Percentiles rank a stretch among this genome's conserved stretches.
Evolutionary conservation across 2,329 filamentous ascomycete genomes (phyloP).

Genomic region (Verticillium isaacii): DNA sequence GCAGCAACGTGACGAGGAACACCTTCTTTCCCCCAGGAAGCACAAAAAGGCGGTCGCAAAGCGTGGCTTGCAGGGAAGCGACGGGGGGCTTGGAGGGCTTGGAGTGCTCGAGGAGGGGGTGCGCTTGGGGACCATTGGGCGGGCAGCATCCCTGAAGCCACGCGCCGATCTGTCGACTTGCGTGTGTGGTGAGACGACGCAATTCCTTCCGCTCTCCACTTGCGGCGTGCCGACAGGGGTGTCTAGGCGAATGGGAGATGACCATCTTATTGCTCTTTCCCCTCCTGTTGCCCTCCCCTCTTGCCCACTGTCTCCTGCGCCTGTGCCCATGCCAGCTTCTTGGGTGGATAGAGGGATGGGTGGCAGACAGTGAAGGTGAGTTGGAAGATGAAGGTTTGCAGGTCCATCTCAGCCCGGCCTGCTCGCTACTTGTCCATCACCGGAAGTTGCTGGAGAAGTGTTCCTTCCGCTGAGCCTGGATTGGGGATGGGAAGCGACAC

Average conservation of each 20-base stretch:
- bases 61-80: conserved; percentile 15
- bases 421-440: too few relatives aligned
- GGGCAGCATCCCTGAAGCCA: conserved; percentile 14
- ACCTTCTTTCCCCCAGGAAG: not conserved
- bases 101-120: not conserved
- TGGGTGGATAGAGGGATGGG: not conserved
- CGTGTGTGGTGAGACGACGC: not conserved
- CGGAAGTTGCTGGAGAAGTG: too few relatives aligned
- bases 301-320: not conserved
- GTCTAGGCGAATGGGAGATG: not conserved
- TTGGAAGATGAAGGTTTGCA: too few relatives aligned
- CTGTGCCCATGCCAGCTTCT: not conserved
- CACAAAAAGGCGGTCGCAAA: conserved; percentile 5
- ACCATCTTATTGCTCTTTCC: not conserved
- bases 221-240: not conserved
- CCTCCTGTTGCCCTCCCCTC: not conserved
- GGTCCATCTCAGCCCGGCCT: too few relatives aligned
- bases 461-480: too few relatives aligned
- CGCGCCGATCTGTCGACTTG: conserved; percentile 11
- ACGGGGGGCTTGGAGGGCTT: conserved; percentile 7
- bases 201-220: not conserved
- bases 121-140: conserved; percentile 1
- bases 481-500: too few relatives aligned
- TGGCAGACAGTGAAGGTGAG: too few relatives aligned
- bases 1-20: conserved; percentile 13